Base-by-base conservation (phyloP, 73 alveolate species). In the Uronychia binucleata region DNA sequence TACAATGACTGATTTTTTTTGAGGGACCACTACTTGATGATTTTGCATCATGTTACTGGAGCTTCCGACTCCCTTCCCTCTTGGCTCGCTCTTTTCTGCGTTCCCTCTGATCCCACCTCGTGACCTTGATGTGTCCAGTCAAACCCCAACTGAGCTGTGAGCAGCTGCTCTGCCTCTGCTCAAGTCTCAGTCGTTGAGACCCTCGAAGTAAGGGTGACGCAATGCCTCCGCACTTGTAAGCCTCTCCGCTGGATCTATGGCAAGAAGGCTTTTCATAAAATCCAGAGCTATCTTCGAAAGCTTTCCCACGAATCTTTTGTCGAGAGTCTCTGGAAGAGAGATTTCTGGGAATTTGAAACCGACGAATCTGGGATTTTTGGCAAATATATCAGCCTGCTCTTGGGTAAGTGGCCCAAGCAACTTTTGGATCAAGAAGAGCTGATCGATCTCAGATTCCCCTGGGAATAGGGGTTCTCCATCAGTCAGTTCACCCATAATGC, bases 191-290 rank as follows among this genome's bases (percentile, higher is more conserved):
- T 85, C 94, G 89, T 97, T 90, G 67, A 75, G 59, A 33, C 87
- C 94, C 74, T 92, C 94, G 76, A 96, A 94, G 78, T 86, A 96
- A 0, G 98, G 98, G 87, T 94, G 98, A 33, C 88, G 87, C 77
- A 88, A 59, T 32, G 97, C 97, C 78, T 96, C 98, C 59, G 79
- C 34, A 57, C 91, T 80, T 14, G 91, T 79, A 35, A 94, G 79
- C 59, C 99, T 85, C 75, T 92, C 95, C 57, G 84, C 77, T n/a
- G 99, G 99, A 81, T 94, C 96, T 89, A 94, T 94, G 57, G 90
- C 85, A 26, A 96, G 88, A 57, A 96, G 75, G 57, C 95, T 94
- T 58, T 93, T 88, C 75, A 93, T 84, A 59, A 96, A 93, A 77
- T 83, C 84, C 30, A 95, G 78, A 25, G 93, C 98, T 33, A 57